phyloP scores from a whole-genome alignment of 352 stramenopile genomes.

The Globisporangium paddicum region DNA sequence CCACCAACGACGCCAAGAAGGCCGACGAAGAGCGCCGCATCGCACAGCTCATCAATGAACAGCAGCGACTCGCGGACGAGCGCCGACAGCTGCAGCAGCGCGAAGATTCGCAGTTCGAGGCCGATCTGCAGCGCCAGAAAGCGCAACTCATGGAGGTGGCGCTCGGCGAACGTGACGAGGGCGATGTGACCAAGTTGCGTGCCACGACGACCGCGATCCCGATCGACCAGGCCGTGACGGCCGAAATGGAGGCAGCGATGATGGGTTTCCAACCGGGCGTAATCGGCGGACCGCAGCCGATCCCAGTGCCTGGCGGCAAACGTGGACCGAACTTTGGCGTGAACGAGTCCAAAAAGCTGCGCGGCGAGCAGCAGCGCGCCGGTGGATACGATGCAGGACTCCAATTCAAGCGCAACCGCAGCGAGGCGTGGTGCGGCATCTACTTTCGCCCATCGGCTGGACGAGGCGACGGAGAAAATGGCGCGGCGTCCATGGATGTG shows the following conservation, averaged over 20 bases:
- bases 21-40: constrained; percentile 86
- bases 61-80: constrained; percentile 76
- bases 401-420: constrained; percentile 75
- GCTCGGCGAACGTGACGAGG: constrained; percentile 75
- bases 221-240: constrained; percentile 83
- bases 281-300: constrained; percentile 62
- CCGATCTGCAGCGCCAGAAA: constrained; percentile 75
- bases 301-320: constrained; percentile 78
- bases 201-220: constrained; percentile 76
- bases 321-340: constrained; percentile 71
- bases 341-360: constrained; percentile 76
- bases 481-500: constrained; percentile 45
- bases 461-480: constrained; percentile 8
- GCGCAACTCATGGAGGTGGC: constrained; percentile 85
- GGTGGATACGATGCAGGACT: constrained; percentile 77
- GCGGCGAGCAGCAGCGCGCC: constrained; percentile 71
- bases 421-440: constrained; percentile 72
- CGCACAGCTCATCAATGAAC: constrained; percentile 75
- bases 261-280: constrained; percentile 82
- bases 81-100: constrained; percentile 68
- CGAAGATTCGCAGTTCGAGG: constrained; percentile 78
- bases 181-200: constrained; percentile 66
- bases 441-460: constrained; percentile 59
- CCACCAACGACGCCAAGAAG: constrained; percentile 83
- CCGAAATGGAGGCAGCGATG: constrained; percentile 87